These are phyloP conservation scores for Athelia sp. DNA, from an alignment of 1,284 basidiomycete genomes.

Conservation along the genomic window DNA sequence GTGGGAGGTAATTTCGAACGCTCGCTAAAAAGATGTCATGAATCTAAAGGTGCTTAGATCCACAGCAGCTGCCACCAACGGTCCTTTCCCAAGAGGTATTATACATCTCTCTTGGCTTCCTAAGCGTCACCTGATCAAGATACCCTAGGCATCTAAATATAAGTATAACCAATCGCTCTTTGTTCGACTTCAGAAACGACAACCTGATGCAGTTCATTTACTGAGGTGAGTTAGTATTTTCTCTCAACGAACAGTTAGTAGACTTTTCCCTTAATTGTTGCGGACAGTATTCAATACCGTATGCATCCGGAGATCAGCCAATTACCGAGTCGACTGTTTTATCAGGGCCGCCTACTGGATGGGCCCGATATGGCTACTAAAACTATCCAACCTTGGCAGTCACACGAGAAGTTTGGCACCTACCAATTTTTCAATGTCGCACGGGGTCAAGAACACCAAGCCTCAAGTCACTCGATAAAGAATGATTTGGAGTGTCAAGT, in stretches of 20 bases:
- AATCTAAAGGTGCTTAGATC: slow-evolving; percentile 50
- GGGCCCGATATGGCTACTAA: slow-evolving; percentile 87
- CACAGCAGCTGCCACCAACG: slow-evolving; percentile 95
- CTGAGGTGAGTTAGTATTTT: slow-evolving; percentile 75
- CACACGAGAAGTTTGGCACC: slow-evolving; percentile 72
- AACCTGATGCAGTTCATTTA: slow-evolving; percentile 81
- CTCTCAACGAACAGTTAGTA: no score
- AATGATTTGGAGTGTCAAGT: slow-evolving; percentile 78
- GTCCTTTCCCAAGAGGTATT: slow-evolving; percentile 82
- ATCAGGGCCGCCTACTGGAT: slow-evolving; percentile 77
- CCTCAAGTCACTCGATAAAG: slow-evolving; percentile 65
- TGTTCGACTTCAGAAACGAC: slow-evolving; percentile 82
- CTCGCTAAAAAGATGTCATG: not conserved
- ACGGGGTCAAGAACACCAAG: slow-evolving; percentile 52
- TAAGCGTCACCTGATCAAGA: not conserved
- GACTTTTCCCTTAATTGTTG: no score
- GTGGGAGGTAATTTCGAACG: slow-evolving; percentile 76
- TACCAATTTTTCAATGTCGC: slow-evolving; percentile 88
- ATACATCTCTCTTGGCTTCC: slow-evolving; percentile 1
- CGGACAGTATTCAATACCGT: slow-evolving; percentile 89
- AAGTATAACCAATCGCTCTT: slow-evolving; percentile 93
- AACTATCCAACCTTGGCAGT: slow-evolving; percentile 87
- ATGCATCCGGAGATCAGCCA: slow-evolving; percentile 97
- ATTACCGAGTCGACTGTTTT: slow-evolving; percentile 90
- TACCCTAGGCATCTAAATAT: slow-evolving; percentile 61